A percentile compares a stretch with the other conserved stretches of the same genome.
These are phyloP conservation scores for Amanita rubescens DNA, from an alignment of 768 basidiomycete genomes.

Conservation along the genomic window DNA sequence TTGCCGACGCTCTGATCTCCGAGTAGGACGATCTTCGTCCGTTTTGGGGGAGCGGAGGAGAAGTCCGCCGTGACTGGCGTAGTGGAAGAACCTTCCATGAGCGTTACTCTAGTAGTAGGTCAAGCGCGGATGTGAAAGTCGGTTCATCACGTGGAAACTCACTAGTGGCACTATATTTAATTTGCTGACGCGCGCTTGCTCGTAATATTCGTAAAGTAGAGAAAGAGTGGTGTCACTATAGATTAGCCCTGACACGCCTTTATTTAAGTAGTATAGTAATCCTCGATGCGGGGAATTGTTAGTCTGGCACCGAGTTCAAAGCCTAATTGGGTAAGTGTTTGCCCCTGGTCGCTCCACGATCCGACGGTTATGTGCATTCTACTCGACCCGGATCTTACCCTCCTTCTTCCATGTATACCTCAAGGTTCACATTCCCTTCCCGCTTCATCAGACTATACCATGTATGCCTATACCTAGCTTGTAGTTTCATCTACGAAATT, in stretches of 20 bases:
- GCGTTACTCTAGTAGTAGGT: too few relatives aligned
- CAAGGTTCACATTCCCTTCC: constrained; percentile 22
- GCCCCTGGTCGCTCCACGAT: constrained; percentile 1
- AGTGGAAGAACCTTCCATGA: constrained; percentile 49
- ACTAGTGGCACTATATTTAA: constrained; percentile 82
- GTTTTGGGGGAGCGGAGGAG: constrained; percentile 84
- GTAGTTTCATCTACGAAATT: neutral
- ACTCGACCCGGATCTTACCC: constrained; percentile 36
- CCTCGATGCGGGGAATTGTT: neutral
- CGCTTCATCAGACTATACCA: constrained; percentile 11
- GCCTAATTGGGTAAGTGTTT: neutral
- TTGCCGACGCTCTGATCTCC: constrained; percentile 99
- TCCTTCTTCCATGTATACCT: constrained; percentile 28
- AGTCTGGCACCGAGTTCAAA: neutral
- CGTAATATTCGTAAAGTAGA: too few relatives aligned
- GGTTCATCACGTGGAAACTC: constrained; percentile 28
- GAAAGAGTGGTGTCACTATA: too few relatives aligned
- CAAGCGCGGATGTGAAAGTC: too few relatives aligned
- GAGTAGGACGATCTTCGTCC: constrained; percentile 93
- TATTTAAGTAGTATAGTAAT: too few relatives aligned
- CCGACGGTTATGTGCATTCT: constrained; percentile 15
- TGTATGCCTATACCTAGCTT: neutral
- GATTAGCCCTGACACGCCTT: too few relatives aligned
- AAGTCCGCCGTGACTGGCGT: constrained; percentile 78
- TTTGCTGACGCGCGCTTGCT: constrained; percentile 61